Evolutionary conservation across 495 filamentous ascomycete genomes (phyloP).

Genomic region (Trichodelitschia bisporula): DNA sequence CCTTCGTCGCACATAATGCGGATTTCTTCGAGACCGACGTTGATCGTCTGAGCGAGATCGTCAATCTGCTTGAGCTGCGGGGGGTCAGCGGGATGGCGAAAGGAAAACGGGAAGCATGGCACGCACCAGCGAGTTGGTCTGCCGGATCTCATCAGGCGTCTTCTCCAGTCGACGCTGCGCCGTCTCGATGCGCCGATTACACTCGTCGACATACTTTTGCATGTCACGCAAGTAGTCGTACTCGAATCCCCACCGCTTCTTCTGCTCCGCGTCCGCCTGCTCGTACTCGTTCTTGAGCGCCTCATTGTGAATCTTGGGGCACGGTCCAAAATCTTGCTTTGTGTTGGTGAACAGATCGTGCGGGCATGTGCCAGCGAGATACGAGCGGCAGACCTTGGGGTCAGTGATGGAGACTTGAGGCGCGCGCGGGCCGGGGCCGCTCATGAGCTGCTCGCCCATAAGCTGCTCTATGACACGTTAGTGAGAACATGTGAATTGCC

Average conservation of each 20-base stretch:
- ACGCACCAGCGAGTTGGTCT: slow-evolving; percentile 66
- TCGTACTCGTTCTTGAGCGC: slow-evolving; percentile 75
- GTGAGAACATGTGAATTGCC: not conserved
- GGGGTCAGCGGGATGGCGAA: slow-evolving; percentile 1
- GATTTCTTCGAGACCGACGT: slow-evolving; percentile 64
- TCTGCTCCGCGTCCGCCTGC: slow-evolving; percentile 34
- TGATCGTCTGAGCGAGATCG: slow-evolving; percentile 55
- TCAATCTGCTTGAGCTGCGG: slow-evolving; percentile 54
- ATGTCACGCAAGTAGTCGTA: slow-evolving; percentile 93
- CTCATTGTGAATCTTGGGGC: slow-evolving; percentile 76
- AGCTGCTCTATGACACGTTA: slow-evolving; percentile 20
- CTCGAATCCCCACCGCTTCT: slow-evolving; percentile 67
- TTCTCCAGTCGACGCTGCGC: slow-evolving; percentile 85
- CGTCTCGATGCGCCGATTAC: slow-evolving; percentile 76
- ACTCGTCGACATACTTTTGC: slow-evolving; percentile 86
- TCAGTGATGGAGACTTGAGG: slow-evolving; percentile 74
- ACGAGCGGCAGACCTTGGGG: slow-evolving; percentile 84
- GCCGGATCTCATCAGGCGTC: slow-evolving; percentile 88
- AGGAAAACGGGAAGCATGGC: not conserved
- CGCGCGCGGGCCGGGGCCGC: slow-evolving; percentile 40
- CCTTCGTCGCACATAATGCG: slow-evolving; percentile 63
- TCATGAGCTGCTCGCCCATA: slow-evolving; percentile 69
- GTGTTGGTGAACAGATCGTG: slow-evolving; percentile 99
- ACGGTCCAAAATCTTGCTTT: slow-evolving; percentile 86
- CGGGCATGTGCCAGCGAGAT: slow-evolving; percentile 80